These are phyloP conservation scores for Cercospora zeina DNA, from an alignment of 2,329 filamentous ascomycete genomes.

Conservation along the genomic window DNA sequence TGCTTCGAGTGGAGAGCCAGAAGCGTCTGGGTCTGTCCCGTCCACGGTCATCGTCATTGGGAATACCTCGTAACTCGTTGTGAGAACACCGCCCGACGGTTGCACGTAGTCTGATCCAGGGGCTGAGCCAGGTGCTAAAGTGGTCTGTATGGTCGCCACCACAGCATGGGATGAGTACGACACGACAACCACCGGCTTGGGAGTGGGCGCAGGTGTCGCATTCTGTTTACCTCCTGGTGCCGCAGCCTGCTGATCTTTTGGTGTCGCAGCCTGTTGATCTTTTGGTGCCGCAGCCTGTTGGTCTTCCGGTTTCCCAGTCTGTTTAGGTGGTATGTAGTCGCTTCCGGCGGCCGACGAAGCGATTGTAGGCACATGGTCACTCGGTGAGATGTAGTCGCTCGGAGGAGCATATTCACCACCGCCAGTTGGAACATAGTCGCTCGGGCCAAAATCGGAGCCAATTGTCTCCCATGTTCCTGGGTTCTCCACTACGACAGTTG, in stretches of 20 bases:
- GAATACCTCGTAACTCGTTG: background rate
- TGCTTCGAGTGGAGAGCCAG: conserved; percentile 3
- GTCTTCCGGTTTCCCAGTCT: background rate
- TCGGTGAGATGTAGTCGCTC: background rate
- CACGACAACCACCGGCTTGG: background rate
- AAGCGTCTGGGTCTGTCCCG: background rate
- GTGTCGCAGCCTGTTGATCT: background rate
- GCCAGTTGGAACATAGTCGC: background rate
- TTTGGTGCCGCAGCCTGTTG: too few species aligned
- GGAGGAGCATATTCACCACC: background rate
- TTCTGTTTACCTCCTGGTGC: background rate
- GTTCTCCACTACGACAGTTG: background rate
- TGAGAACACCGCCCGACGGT: background rate
- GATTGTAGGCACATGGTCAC: background rate
- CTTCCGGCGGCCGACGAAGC: background rate
- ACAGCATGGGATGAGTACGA: background rate
- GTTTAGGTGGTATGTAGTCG: background rate
- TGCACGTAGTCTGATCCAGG: background rate
- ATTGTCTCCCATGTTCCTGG: background rate
- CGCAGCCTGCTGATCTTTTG: background rate
- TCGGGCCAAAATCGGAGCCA: background rate
- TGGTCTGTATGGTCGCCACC: background rate
- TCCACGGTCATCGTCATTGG: conserved; percentile 1
- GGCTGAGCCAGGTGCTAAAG: background rate
- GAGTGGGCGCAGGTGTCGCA: background rate